phyloP scores from a whole-genome alignment of 208 protist species.

The Acanthamoeba comandoni region DNA sequence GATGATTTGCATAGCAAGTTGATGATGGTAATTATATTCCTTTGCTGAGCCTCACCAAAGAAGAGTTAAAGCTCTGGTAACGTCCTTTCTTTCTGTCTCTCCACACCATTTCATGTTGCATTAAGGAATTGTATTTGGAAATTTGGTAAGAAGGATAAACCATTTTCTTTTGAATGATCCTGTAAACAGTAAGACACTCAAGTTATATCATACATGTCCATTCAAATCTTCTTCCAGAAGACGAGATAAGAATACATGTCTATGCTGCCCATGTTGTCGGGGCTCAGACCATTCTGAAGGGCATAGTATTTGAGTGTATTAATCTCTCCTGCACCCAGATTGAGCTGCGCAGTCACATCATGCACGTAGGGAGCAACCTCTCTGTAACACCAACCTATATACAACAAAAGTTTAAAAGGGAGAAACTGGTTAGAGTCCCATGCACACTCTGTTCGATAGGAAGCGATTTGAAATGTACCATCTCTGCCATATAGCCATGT shows the following conservation, averaged over 20 bases:
- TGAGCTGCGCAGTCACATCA: background rate
- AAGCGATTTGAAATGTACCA: background rate
- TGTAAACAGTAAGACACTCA: too few relatives aligned
- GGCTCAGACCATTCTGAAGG: background rate
- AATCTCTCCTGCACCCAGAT: background rate
- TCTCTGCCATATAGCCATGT: constrained; percentile 23
- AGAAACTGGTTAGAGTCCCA: background rate
- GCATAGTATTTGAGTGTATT: constrained; percentile 39
- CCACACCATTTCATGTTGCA: too few relatives aligned
- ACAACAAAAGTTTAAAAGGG: background rate
- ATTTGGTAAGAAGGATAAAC: too few relatives aligned
- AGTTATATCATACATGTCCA: too few relatives aligned
- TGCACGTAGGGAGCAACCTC: constrained; percentile 44
- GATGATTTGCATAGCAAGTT: too few relatives aligned
- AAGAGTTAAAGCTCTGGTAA: too few relatives aligned
- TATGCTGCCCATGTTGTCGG: constrained; percentile 19
- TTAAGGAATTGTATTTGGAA: too few relatives aligned
- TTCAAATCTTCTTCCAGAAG: too few relatives aligned
- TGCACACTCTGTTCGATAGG: background rate
- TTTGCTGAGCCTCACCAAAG: too few relatives aligned
- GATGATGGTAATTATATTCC: too few relatives aligned
- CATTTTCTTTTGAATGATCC: too few relatives aligned
- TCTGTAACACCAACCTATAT: constrained; percentile 21
- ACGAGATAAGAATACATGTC: constrained; percentile 44
- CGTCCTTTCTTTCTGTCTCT: too few relatives aligned